Conservation (phyloP, 2,329 filamentous ascomycete genomes). For the Daldinia sp. region DNA sequence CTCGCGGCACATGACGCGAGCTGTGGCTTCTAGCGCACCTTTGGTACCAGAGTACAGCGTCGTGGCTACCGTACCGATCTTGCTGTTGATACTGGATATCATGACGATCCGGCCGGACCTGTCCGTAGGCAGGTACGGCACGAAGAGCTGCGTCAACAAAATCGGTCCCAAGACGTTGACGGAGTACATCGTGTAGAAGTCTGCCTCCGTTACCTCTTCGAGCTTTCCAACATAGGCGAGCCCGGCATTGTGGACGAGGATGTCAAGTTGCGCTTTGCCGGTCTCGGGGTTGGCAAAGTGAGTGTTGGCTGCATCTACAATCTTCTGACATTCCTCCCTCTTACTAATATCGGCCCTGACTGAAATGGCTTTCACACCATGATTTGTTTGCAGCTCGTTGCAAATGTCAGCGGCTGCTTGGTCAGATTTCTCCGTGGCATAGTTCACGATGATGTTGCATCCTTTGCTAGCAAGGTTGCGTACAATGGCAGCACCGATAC, state of each 20-base stretch:
- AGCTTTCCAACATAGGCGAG: background rate
- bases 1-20: background rate
- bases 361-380: slow-evolving; percentile 1
- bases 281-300: slow-evolving; percentile 59
- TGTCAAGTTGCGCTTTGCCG: slow-evolving; percentile 66
- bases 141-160: background rate
- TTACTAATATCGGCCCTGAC: background rate
- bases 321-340: slow-evolving; percentile 14
- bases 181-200: background rate
- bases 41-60: background rate
- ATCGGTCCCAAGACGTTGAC: slow-evolving; percentile 5
- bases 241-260: slow-evolving; percentile 68
- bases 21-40: background rate
- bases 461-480: slow-evolving; percentile 71
- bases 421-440: slow-evolving; percentile 67
- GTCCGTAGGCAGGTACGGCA: background rate
- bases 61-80: background rate
- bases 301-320: slow-evolving; percentile 64
- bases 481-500: slow-evolving; percentile 71
- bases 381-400: slow-evolving; percentile 58
- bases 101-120: slow-evolving; percentile 1
- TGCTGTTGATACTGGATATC: slow-evolving; percentile 5
- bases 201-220: background rate
- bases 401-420: slow-evolving; percentile 61
- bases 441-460: slow-evolving; percentile 69